Evolutionary conservation across 768 basidiomycete species (phyloP), one percentile per base, ranked within the genome.

Genomic region (Tulasnella calospora): DNA sequence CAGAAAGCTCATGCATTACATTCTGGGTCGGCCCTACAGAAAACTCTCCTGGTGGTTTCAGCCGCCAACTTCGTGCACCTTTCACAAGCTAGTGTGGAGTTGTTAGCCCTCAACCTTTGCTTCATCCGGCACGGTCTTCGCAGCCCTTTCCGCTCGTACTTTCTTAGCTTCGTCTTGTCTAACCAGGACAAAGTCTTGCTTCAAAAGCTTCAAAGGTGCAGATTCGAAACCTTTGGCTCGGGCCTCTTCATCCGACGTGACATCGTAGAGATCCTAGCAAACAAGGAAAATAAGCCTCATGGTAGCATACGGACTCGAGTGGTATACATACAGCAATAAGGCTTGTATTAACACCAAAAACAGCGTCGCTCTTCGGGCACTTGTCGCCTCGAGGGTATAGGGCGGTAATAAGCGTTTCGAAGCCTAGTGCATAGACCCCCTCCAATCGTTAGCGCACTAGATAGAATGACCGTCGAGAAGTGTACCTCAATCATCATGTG

Each of bases 341-440:
- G 8, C 92, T 92, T 72, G 88, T 88, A 83, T 93, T 93, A 35
- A 93, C 94, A 13, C 94, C 94, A 83, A 95, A 94, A 3, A 95
- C 93, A 17, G 89, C 87, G 82, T 95, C 94, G 79, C 90, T 92
- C 7, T 83, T 84, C 33, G 94, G 79, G 81, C 88, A 94, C 3
- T 85, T 83, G 80, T 94, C 92, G 7, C 89, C 90, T 78, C 91
- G 89, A 19, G 91, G 90, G 83, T 93, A 96, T 15, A 94, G 83
- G 1, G 94, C 90, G 0, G 94, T 95, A n/a, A 87, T 85, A 30
- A 95, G 88, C 61, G 89, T 91, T 82, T n/a, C n/a, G n/a, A n/a
- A n/a, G n/a, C n/a, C n/a, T n/a, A n/a, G n/a, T n/a, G n/a, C n/a
- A n/a, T n/a, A 87, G 94, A 36, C 93, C 93, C 5, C 15, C 70